These are phyloP conservation scores for Leishmania turanica DNA, from an alignment of 208 protist species.

Conservation along the genomic window DNA sequence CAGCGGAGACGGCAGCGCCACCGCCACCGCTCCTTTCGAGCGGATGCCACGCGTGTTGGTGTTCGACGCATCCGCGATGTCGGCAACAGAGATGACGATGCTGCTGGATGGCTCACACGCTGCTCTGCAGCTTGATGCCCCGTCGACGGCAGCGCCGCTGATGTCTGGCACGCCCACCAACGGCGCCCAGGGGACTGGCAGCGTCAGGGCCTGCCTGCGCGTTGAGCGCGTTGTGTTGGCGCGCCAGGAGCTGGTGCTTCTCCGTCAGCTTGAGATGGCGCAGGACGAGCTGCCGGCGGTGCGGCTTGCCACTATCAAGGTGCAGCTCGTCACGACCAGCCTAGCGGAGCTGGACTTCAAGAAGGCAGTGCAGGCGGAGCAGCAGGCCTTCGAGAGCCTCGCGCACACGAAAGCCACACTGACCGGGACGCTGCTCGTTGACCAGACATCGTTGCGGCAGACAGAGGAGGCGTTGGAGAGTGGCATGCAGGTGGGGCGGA, in stretches of 20 bases:
- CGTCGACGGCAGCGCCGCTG: background rate
- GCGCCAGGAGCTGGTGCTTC: constrained; percentile 43
- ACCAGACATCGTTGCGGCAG: constrained; percentile 45
- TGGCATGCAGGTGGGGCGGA: constrained; percentile 26
- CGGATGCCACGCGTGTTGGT: constrained; percentile 47
- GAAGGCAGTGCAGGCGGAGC: constrained; percentile 48
- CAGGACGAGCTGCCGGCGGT: constrained; percentile 52
- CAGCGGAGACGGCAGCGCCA: background rate
- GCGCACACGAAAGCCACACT: constrained; percentile 80
- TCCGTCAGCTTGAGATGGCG: constrained; percentile 74
- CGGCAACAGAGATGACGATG: constrained; percentile 47
- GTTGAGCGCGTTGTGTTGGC: constrained; percentile 53
- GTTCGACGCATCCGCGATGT: constrained; percentile 38
- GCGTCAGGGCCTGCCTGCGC: background rate
- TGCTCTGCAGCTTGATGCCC: constrained; percentile 9
- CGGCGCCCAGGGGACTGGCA: background rate
- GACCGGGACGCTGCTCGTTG: constrained; percentile 64
- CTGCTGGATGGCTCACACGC: constrained; percentile 52
- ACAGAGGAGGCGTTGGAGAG: constrained; percentile 63
- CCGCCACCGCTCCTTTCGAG: background rate
- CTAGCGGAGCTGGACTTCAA: constrained; percentile 41
- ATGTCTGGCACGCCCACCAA: background rate
- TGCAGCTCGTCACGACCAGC: constrained; percentile 69
- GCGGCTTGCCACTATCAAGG: constrained; percentile 36
- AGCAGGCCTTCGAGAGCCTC: constrained; percentile 65